These are phyloP conservation scores for Penicillium herquei DNA, from an alignment of 495 filamentous ascomycete genomes.

Conservation along the genomic window DNA sequence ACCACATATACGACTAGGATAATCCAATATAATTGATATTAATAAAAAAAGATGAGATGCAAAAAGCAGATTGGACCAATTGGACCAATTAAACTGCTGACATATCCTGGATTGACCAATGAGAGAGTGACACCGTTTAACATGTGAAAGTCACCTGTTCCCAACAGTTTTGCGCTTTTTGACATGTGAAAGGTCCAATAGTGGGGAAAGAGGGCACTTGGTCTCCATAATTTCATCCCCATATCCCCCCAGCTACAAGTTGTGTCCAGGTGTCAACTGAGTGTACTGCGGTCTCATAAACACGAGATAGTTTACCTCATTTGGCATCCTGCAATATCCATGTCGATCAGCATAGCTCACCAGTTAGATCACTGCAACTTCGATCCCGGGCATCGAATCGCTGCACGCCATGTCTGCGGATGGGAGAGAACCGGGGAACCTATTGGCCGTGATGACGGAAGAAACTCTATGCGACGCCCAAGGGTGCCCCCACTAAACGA, in stretches of 20 bases:
- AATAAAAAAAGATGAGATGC: no score
- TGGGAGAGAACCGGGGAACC: constrained; percentile 2
- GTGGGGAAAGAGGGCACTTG: not conserved
- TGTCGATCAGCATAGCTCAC: not conserved
- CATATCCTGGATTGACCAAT: not conserved
- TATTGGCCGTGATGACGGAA: not conserved
- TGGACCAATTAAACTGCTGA: not conserved
- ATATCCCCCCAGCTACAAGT: not conserved
- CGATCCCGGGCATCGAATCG: constrained; percentile 1
- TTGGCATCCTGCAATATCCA: not conserved
- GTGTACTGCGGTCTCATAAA: not conserved
- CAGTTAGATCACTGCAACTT: constrained; percentile 1
- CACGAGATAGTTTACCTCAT: constrained; percentile 3
- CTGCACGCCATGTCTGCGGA: not conserved
- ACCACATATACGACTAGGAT: no score
- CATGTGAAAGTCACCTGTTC: constrained; percentile 2
- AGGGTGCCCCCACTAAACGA: constrained; percentile 3
- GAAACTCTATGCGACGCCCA: not conserved
- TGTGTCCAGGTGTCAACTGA: no score
- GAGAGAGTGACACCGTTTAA: not conserved
- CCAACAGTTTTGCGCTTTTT: constrained; percentile 1
- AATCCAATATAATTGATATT: no score
- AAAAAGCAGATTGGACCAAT: no score
- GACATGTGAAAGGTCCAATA: not conserved
- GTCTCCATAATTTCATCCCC: not conserved